Percentiles rank a stretch among this genome's conserved stretches.
Conservation (phyloP, 768 basidiomycete genomes). For the Tulasnella sp. region DNA sequence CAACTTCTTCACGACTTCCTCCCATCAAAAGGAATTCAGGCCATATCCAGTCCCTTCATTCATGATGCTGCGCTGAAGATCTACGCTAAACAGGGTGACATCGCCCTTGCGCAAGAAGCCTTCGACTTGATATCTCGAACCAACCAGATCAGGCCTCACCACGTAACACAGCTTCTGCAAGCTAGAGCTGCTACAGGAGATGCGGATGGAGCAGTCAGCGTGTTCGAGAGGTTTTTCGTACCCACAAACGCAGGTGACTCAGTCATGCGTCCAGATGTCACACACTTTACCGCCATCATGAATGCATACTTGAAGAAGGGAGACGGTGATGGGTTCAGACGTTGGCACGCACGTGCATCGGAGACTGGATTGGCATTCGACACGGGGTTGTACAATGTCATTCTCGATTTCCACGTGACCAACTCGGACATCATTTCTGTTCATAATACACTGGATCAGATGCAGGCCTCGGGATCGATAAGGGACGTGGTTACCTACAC, state of each 20-base stretch:
- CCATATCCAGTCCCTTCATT: too few species aligned
- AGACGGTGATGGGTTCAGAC: slow-evolving; percentile 32
- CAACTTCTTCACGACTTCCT: too few species aligned
- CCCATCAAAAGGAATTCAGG: too few species aligned
- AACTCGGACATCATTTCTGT: slow-evolving; percentile 44
- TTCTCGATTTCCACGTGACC: slow-evolving; percentile 44
- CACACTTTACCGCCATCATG: slow-evolving; percentile 46
- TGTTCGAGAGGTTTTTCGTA: slow-evolving; percentile 44
- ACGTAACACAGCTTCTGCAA: slow-evolving; percentile 40
- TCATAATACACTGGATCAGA: slow-evolving; percentile 40
- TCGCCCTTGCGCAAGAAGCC: slow-evolving; percentile 31
- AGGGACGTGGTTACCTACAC: slow-evolving; percentile 50
- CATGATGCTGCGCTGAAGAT: slow-evolving; percentile 29
- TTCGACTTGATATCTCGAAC: slow-evolving; percentile 28
- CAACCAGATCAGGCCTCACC: slow-evolving; percentile 22
- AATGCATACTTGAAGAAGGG: too few species aligned
- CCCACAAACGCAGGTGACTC: slow-evolving; percentile 27
- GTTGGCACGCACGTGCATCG: slow-evolving; percentile 43
- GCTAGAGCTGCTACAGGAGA: slow-evolving; percentile 39
- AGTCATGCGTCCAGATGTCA: slow-evolving; percentile 30
- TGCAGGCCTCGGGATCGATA: slow-evolving; percentile 38
- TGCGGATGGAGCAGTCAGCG: slow-evolving; percentile 30
- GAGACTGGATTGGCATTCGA: slow-evolving; percentile 41
- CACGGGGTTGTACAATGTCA: slow-evolving; percentile 41
- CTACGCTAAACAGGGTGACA: slow-evolving; percentile 40